Evolutionary conservation across 148 eudicot species (phyloP).

Genomic region (Amaranthus hypochondriacus): DNA sequence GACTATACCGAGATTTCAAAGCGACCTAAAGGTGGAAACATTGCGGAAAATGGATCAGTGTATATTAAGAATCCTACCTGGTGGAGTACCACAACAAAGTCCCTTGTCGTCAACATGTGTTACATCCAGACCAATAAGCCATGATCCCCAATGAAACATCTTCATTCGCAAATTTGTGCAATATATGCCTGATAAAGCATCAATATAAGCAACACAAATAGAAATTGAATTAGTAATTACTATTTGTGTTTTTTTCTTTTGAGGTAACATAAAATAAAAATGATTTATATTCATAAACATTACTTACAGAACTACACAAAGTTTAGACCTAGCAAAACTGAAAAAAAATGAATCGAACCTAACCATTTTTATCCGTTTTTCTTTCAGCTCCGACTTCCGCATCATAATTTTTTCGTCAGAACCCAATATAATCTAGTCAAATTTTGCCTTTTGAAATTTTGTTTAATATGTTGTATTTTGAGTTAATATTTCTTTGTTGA

Average conservation of each 20-base stretch:
- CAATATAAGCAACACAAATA: background rate
- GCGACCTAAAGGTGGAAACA: background rate
- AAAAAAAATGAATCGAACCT: too few species aligned
- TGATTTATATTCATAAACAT: background rate
- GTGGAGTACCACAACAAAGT: slow-evolving; percentile 76
- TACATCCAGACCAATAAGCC: slow-evolving; percentile 71
- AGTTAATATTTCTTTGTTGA: too few species aligned
- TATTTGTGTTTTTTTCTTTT: background rate
- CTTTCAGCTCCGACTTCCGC: too few species aligned
- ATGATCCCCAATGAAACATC: slow-evolving; percentile 74
- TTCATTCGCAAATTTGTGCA: slow-evolving; percentile 68
- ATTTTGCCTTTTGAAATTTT: too few species aligned
- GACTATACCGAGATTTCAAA: background rate
- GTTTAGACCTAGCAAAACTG: background rate
- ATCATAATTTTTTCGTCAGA: too few species aligned
- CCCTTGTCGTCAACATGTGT: slow-evolving; percentile 62
- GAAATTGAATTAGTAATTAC: background rate
- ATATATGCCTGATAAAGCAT: slow-evolving; percentile 39
- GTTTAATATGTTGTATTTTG: too few species aligned
- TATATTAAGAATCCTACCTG: slow-evolving; percentile 35
- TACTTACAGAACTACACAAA: background rate
- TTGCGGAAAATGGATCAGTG: background rate
- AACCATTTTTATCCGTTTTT: too few species aligned
- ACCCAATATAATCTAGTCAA: too few species aligned
- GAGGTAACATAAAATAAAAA: background rate